phyloP scores from a whole-genome alignment of 495 filamentous ascomycete species.

The Cetradonia linearis region DNA sequence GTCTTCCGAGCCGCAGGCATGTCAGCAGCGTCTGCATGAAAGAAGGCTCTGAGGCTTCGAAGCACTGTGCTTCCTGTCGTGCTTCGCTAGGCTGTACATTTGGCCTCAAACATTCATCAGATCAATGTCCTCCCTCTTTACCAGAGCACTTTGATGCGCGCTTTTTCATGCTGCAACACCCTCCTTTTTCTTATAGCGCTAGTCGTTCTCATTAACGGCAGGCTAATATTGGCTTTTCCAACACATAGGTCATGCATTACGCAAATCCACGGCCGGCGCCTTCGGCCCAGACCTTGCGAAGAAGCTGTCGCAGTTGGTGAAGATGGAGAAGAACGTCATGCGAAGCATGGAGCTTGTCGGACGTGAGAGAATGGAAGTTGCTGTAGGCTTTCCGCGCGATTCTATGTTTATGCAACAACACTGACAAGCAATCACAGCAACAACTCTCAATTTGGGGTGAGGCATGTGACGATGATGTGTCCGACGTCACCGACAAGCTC shows the following conservation, averaged over 20 bases:
- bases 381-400: constrained; percentile 47
- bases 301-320: constrained; percentile 94
- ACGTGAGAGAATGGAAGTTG: constrained; percentile 94
- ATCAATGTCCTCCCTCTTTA: not conserved
- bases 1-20: not conserved
- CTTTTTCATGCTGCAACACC: not conserved
- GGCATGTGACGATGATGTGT: constrained; percentile 91
- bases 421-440: constrained; percentile 52
- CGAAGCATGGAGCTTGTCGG: constrained; percentile 92
- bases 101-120: not conserved
- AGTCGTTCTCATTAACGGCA: constrained; percentile 1
- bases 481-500: constrained; percentile 97
- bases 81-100: not conserved
- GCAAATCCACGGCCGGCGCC: constrained; percentile 79
- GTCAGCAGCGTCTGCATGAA: constrained; percentile 6
- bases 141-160: not conserved
- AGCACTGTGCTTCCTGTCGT: not conserved
- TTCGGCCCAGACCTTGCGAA: constrained; percentile 94
- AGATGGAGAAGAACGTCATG: constrained; percentile 99
- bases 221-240: constrained; percentile 26
- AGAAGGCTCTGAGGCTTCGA: constrained; percentile 1
- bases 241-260: constrained; percentile 77
- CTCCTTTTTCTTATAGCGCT: not conserved
- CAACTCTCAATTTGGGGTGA: constrained; percentile 99
- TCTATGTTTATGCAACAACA: not conserved